Evolutionary conservation across 768 basidiomycete genomes (phyloP), one percentile per base, ranked within the genome.

Genomic region (Gautieria morchelliformis): DNA sequence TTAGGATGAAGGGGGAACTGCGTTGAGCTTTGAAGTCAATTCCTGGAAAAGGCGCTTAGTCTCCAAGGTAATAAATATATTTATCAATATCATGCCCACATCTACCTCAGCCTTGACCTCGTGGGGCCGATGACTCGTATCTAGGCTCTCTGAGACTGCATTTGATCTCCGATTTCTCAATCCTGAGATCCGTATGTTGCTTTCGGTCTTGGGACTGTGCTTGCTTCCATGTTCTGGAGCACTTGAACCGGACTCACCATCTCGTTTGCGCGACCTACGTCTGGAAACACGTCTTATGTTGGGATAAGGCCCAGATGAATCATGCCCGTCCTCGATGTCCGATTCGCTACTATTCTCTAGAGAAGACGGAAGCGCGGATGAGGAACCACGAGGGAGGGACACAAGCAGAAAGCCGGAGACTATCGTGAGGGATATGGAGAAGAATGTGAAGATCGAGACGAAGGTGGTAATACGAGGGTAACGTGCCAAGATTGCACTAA

Each of bases 401-500:
- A 69, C 68, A 32, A 71, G 52, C 12, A 74, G 62, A 59, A 67
- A 71, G 7, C 66, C 60, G 14, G 67, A 65, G 35, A 73, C 62
- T 20, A 68, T 58, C 14, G 65, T 50, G 62, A 71, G 69, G 32
- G 70, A 65, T 35, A 71, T 64, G 58, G 64, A 64, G 60, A 74
- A 68, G 65, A 74, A 74, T 6, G 66, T 58, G 22, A 63, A 58
- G 9, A 71, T 63, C 0, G 73, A 66, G n/a, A 74, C 58, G 11
- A 83, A 19, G 5, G 83, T 77, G 48, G 78, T 78, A 12, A 75
- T 58, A 14, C 87, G 63, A 1, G 89, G 89, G 68, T 85, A 87
- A 37, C 84, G 81, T 33, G 84, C 79, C 35, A 85, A 75, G 6
- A 89, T 67, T 30, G 87, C 86, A 22, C 88, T 90, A 59, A 17